A percentile compares a stretch with the other conserved stretches of the same genome.
Evolutionary conservation across 2,329 filamentous ascomycete species (phyloP).

Genomic region (Diaporthe aspalathi): DNA sequence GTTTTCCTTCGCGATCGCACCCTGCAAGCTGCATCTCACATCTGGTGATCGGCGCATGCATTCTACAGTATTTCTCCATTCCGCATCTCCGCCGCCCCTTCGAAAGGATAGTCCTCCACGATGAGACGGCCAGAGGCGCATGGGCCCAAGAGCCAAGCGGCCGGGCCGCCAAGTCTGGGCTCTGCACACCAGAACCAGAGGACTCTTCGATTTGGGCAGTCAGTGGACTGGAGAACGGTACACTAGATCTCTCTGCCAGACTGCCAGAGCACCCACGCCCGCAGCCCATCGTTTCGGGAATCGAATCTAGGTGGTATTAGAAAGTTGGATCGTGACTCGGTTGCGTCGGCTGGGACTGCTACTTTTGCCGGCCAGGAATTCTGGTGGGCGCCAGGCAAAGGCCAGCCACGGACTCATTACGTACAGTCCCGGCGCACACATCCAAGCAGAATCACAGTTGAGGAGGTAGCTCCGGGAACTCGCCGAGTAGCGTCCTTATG

Average conservation of each 20-base stretch:
- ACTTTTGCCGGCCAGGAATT: slow-evolving; percentile 22
- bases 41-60: slow-evolving; percentile 29
- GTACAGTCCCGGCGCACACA: slow-evolving; percentile 34
- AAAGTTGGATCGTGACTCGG: slow-evolving; percentile 9
- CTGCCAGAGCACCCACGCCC: not conserved
- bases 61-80: slow-evolving; percentile 28
- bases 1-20: slow-evolving; percentile 8
- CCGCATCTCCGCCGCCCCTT: slow-evolving; percentile 6
- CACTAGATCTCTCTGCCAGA: not conserved
- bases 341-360: slow-evolving; percentile 28
- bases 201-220: not conserved
- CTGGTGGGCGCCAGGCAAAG: slow-evolving; percentile 7
- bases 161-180: slow-evolving; percentile 4
- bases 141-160: slow-evolving; percentile 11
- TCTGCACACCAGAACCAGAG: not conserved
- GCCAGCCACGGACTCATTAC: slow-evolving; percentile 24
- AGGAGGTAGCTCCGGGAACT: slow-evolving; percentile 32
- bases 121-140: slow-evolving; percentile 23
- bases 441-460: slow-evolving; percentile 17
- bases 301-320: slow-evolving; percentile 5
- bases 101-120: not conserved
- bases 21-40: slow-evolving; percentile 32
- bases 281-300: slow-evolving; percentile 21
- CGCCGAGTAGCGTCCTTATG: slow-evolving; percentile 24
- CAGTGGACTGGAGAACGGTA: not conserved